Conservation (phyloP, 768 basidiomycete genomes). For the Tricholoma flavovirens region DNA sequence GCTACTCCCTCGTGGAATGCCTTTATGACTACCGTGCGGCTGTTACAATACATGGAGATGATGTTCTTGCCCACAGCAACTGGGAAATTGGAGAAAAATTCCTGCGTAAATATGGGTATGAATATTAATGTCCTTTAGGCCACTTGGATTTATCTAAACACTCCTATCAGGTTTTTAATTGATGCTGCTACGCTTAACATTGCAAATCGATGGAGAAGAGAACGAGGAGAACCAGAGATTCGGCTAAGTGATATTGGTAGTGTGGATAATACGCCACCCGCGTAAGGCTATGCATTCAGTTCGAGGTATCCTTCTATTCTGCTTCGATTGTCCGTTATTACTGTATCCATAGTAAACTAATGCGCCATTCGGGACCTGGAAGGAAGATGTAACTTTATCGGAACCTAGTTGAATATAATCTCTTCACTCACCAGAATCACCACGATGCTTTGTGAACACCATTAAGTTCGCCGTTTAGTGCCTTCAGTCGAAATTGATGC, state of each 20-base stretch:
- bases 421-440: slow-evolving; percentile 36
- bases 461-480: slow-evolving; percentile 72
- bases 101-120: slow-evolving; percentile 77
- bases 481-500: slow-evolving; percentile 90
- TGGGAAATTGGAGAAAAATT: slow-evolving; percentile 89
- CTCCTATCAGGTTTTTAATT: slow-evolving; percentile 59
- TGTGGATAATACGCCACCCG: slow-evolving; percentile 25
- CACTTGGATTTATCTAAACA: slow-evolving; percentile 2
- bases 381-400: not conserved
- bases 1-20: slow-evolving; percentile 77
- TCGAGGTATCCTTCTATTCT: not conserved
- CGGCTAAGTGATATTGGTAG: slow-evolving; percentile 47
- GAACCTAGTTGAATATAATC: not conserved
- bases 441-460: slow-evolving; percentile 92
- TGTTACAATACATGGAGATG: slow-evolving; percentile 81
- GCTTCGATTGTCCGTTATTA: slow-evolving; percentile 2
- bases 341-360: not conserved
- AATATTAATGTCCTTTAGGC: slow-evolving; percentile 3
- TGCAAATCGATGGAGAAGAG: slow-evolving; percentile 84
- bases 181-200: slow-evolving; percentile 65
- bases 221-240: slow-evolving; percentile 73
- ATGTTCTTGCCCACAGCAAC: slow-evolving; percentile 81
- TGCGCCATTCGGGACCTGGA: not conserved
- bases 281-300: slow-evolving; percentile 3
- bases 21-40: slow-evolving; percentile 64